phyloP scores from a whole-genome alignment of 345 rosid species.

The Hypericum androsaemum region DNA sequence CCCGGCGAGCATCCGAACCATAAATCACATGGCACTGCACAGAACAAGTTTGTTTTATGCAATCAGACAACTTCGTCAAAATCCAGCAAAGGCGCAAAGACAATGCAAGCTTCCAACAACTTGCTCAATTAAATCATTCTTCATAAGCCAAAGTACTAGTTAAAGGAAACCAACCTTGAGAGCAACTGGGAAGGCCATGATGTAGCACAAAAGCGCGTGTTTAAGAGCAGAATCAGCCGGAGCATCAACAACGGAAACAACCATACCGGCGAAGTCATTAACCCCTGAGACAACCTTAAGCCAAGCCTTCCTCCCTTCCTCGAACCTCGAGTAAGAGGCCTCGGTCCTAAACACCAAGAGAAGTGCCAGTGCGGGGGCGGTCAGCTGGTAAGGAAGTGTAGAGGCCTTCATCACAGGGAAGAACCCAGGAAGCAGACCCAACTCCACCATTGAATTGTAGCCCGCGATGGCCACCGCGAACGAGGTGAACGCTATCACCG shows the following conservation, averaged over 20 bases:
- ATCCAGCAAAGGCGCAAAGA: too few species aligned
- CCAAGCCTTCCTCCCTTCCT: constrained; percentile 79
- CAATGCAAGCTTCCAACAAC: constrained; percentile 11
- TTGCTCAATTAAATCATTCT: background rate
- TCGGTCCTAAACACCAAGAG: constrained; percentile 85
- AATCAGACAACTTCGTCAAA: too few species aligned
- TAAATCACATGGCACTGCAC: constrained; percentile 74
- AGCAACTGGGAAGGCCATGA: constrained; percentile 77
- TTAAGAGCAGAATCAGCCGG: constrained; percentile 37
- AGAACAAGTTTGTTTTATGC: background rate
- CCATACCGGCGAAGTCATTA: constrained; percentile 62
- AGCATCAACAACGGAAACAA: constrained; percentile 36
- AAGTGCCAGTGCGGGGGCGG: constrained; percentile 86
- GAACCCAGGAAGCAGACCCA: constrained; percentile 45
- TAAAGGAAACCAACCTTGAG: constrained; percentile 51
- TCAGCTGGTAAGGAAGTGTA: constrained; percentile 74
- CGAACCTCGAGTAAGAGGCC: constrained; percentile 89
- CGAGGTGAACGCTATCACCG: constrained; percentile 63
- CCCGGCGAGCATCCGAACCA: constrained; percentile 60
- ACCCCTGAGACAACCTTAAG: constrained; percentile 57
- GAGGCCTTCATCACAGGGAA: constrained; percentile 71
- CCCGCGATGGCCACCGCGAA: constrained; percentile 49
- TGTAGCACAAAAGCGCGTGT: constrained; percentile 49
- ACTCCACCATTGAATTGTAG: constrained; percentile 62
- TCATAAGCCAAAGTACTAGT: background rate